Evolutionary conservation across 148 eudicot genomes (phyloP).

Genomic region (Dianthus caryophyllus): DNA sequence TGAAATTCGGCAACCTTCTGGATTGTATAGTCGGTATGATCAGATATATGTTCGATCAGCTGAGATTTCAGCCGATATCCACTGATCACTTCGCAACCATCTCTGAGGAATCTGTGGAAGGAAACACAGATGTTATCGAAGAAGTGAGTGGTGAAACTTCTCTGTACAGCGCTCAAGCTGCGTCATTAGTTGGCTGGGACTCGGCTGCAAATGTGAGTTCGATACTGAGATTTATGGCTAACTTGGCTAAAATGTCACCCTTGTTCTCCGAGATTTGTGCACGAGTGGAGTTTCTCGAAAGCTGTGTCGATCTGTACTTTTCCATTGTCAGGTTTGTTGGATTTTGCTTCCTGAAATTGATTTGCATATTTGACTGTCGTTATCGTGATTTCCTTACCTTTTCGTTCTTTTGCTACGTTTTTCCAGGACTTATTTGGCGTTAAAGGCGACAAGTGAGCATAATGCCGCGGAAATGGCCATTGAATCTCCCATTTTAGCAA

Average conservation of each 20-base stretch:
- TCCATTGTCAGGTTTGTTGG: constrained; percentile 67
- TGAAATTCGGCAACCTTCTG: constrained; percentile 65
- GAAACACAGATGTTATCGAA: constrained; percentile 59
- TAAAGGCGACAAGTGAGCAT: constrained; percentile 62
- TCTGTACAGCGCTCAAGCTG: constrained; percentile 65
- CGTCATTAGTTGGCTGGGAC: constrained; percentile 76
- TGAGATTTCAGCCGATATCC: constrained; percentile 48
- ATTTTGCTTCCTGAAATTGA: background rate
- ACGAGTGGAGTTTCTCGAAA: constrained; percentile 78
- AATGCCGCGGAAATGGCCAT: constrained; percentile 42
- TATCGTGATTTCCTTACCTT: too few species aligned
- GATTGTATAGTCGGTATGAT: constrained; percentile 76
- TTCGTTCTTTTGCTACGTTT: background rate
- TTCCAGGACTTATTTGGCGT: constrained; percentile 72
- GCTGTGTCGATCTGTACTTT: constrained; percentile 83
- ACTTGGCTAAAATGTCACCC: constrained; percentile 76
- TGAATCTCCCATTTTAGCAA: constrained; percentile 44
- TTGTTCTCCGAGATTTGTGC: constrained; percentile 65
- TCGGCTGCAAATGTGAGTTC: constrained; percentile 86
- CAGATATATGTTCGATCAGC: constrained; percentile 66
- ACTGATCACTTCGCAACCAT: constrained; percentile 57
- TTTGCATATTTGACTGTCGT: too few species aligned
- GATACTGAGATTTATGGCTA: constrained; percentile 81
- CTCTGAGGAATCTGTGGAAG: constrained; percentile 64
- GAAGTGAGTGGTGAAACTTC: constrained; percentile 76